These are phyloP conservation scores for Bryum argenteum DNA, from an alignment of 225 moss, liverwort and hornwort genomes.

Conservation along the genomic window DNA sequence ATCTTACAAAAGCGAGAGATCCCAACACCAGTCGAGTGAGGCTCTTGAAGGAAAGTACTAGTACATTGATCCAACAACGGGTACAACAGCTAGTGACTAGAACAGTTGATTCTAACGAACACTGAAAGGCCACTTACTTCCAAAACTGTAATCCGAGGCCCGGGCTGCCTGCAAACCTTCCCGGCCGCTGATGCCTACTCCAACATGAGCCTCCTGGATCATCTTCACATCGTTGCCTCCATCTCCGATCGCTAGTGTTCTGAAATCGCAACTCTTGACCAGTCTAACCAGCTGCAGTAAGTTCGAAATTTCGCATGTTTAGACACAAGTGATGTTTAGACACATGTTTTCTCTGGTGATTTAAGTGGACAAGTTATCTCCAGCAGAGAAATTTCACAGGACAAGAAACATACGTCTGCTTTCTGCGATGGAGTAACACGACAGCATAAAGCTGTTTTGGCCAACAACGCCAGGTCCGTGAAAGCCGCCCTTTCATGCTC, in stretches of 20 bases:
- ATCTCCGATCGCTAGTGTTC: slow-evolving; percentile 97
- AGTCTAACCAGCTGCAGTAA: slow-evolving; percentile 78
- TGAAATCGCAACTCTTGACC: slow-evolving; percentile 92
- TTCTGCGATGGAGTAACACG: slow-evolving; percentile 98
- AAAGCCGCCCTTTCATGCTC: slow-evolving; percentile 65
- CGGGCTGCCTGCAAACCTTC: slow-evolving; percentile 98
- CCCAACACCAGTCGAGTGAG: slow-evolving; percentile 6
- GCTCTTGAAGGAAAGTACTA: slow-evolving; percentile 1
- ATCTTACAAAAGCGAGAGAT: slow-evolving; percentile 3
- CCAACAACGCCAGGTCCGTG: slow-evolving; percentile 81
- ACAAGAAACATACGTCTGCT: slow-evolving; percentile 60
- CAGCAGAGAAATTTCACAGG: slow-evolving; percentile 5
- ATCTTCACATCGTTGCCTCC: slow-evolving; percentile 99
- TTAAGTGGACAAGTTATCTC: slow-evolving; percentile 7
- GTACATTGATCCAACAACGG: slow-evolving; percentile 4
- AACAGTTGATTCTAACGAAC: slow-evolving; percentile 13
- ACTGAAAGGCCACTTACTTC: slow-evolving; percentile 57
- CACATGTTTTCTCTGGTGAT: no score
- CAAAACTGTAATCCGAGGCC: slow-evolving; percentile 95
- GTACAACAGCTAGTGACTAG: neutral
- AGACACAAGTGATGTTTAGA: slow-evolving; percentile 12
- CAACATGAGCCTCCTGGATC: slow-evolving; percentile 98
- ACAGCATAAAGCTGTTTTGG: slow-evolving; percentile 95
- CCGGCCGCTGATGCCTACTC: slow-evolving; percentile 97
- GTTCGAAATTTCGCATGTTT: slow-evolving; percentile 23